phyloP scores from a whole-genome alignment of 495 filamentous ascomycete genomes.

The Trichoderma asperelloides region DNA sequence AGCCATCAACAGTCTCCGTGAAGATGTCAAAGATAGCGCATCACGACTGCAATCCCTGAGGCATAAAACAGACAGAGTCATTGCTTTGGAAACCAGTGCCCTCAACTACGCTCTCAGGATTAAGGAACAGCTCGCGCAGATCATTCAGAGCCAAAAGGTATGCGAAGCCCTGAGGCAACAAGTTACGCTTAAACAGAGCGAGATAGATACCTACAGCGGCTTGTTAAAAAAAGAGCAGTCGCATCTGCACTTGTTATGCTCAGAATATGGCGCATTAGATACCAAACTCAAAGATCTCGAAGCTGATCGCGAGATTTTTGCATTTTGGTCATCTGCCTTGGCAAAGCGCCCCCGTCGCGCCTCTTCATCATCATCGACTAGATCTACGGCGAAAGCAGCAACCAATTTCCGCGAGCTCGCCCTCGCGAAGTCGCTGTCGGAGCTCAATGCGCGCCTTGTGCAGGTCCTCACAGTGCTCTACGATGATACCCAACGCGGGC shows the following conservation, averaged over 20 bases:
- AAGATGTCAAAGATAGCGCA: neutral
- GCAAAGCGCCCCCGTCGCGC: conserved; percentile 13
- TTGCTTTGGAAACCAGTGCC: neutral
- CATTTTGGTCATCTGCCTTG: conserved; percentile 22
- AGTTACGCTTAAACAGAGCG: conserved; percentile 7
- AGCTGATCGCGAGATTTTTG: conserved; percentile 17
- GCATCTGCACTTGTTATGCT: neutral
- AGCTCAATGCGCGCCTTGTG: conserved; percentile 22
- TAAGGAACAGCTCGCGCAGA: neutral
- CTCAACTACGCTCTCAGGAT: neutral
- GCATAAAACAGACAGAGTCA: neutral
- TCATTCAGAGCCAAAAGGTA: neutral
- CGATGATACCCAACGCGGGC: conserved; percentile 20
- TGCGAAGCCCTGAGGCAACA: conserved; percentile 3
- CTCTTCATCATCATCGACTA: neutral
- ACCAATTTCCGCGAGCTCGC: conserved; percentile 20
- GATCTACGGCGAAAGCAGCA: conserved; percentile 11
- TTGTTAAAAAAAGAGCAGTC: conserved; percentile 4
- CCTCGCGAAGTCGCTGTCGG: conserved; percentile 13
- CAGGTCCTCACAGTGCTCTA: conserved; percentile 22
- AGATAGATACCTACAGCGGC: neutral
- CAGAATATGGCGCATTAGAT: conserved; percentile 6
- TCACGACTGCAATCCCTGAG: neutral
- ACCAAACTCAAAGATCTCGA: conserved; percentile 11
- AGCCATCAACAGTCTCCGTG: neutral